Percentiles rank a stretch among this genome's conserved stretches.
These are phyloP conservation scores for Paramecium pentaurelia DNA, from an alignment of 73 alveolate genomes.

Conservation along the genomic window DNA sequence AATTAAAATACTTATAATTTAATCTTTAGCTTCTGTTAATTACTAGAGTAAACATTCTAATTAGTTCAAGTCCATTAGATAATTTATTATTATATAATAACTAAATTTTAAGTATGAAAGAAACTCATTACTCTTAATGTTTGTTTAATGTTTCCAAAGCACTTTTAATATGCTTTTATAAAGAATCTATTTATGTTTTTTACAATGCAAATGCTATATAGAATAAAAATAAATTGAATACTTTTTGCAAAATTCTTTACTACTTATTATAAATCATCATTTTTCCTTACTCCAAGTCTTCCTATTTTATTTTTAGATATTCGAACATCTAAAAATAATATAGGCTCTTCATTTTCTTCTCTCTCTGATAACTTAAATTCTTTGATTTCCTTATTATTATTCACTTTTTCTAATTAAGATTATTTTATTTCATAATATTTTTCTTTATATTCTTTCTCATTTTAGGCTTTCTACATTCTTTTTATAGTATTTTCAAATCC, in stretches of 20 bases:
- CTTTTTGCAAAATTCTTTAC: conserved; percentile 55
- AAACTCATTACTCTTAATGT: neutral
- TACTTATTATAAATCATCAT: conserved; percentile 29
- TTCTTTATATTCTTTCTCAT: conserved; percentile 25
- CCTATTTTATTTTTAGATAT: conserved; percentile 47
- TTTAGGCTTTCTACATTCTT: conserved; percentile 51
- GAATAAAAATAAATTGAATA: neutral
- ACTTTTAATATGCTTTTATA: neutral
- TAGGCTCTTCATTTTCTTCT: conserved; percentile 39
- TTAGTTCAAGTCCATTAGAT: conserved; percentile 30
- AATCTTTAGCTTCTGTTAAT: neutral
- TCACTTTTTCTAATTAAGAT: neutral
- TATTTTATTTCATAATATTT: conserved; percentile 40
- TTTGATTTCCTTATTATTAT: neutral
- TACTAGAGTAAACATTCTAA: neutral
- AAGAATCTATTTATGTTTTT: neutral
- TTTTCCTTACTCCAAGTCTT: conserved; percentile 27
- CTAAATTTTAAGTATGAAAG: neutral
- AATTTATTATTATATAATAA: neutral
- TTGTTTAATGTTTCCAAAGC: neutral
- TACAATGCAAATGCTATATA: neutral
- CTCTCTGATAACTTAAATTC: conserved; percentile 1
- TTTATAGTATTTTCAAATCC: conserved; percentile 27
- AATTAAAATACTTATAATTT: neutral
- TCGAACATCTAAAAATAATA: conserved; percentile 47